Evolutionary conservation across 495 filamentous ascomycete species (phyloP).

Genomic region (Lindgomyces ingoldianus): DNA sequence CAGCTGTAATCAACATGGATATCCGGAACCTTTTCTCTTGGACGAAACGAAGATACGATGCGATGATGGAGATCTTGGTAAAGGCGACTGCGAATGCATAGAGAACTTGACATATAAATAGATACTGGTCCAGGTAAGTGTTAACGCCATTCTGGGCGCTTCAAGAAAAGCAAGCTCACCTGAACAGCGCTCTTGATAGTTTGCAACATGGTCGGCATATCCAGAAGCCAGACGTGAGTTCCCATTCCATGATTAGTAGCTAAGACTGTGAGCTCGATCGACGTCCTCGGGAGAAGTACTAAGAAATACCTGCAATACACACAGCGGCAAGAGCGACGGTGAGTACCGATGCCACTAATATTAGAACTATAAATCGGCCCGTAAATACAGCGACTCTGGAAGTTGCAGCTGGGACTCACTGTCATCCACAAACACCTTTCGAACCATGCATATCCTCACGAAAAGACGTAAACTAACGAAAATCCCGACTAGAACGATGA

Average conservation of each 20-base stretch:
- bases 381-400: neutral
- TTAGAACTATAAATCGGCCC: constrained; percentile 17
- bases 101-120: constrained; percentile 30
- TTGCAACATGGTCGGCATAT: constrained; percentile 3
- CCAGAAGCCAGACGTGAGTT: constrained; percentile 28
- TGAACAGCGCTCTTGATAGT: constrained; percentile 25
- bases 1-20: constrained; percentile 17
- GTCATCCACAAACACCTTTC: constrained; percentile 31
- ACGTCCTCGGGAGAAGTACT: too few species aligned
- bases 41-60: constrained; percentile 30
- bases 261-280: constrained; percentile 2
- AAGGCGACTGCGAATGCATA: constrained; percentile 34
- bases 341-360: constrained; percentile 25
- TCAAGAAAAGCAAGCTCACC: constrained; percentile 1
- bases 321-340: constrained; percentile 27
- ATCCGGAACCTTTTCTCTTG: constrained; percentile 23
- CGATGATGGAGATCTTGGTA: constrained; percentile 34
- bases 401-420: constrained; percentile 5
- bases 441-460: constrained; percentile 20
- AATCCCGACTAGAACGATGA: constrained; percentile 22
- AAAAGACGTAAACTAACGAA: constrained; percentile 25
- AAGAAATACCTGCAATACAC: constrained; percentile 26
- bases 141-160: neutral
- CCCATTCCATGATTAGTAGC: constrained; percentile 28
- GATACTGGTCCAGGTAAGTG: constrained; percentile 12